These are phyloP conservation scores for Echinosophora koreensis DNA, from an alignment of 306 rosid genomes.

Conservation along the genomic window DNA sequence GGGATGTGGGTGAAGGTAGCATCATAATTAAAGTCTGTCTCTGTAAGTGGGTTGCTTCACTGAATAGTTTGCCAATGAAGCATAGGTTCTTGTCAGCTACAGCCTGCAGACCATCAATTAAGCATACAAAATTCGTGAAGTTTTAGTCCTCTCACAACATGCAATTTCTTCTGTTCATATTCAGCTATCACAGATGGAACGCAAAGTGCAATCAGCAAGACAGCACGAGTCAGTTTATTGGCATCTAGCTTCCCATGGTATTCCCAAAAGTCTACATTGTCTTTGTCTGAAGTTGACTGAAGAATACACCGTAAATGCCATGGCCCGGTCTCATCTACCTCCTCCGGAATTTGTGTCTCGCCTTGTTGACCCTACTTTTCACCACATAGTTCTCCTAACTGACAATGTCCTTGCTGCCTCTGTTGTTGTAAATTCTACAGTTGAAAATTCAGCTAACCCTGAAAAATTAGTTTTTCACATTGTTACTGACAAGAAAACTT, in stretches of 20 bases:
- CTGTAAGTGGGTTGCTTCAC: conserved; percentile 6
- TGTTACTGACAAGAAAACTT: conserved; percentile 89
- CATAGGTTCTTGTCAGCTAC: conserved; percentile 23
- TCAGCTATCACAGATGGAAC: conserved; percentile 87
- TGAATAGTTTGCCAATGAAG: conserved; percentile 10
- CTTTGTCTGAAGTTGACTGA: conserved; percentile 86
- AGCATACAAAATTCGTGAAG: not conserved
- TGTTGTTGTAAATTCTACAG: conserved; percentile 76
- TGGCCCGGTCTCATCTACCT: conserved; percentile 85
- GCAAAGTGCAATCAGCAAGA: conserved; percentile 72
- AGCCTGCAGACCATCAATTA: not conserved
- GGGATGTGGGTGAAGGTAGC: not conserved
- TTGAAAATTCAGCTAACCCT: conserved; percentile 74
- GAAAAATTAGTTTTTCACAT: conserved; percentile 82
- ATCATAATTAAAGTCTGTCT: not conserved
- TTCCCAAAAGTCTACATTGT: conserved; percentile 84
- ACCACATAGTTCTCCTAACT: conserved; percentile 80
- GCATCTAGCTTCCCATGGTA: conserved; percentile 92
- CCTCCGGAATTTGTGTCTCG: conserved; percentile 78
- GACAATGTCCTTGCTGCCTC: conserved; percentile 95
- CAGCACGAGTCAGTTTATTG: conserved; percentile 80
- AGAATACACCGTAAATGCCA: conserved; percentile 84
- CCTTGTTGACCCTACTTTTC: conserved; percentile 74
- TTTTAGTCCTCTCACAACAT: conserved; percentile 21
- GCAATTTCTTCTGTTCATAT: conserved; percentile 43